These are phyloP conservation scores for Cinnamomum micranthum DNA, from an alignment of 164 flowering plant species.

Conservation along the genomic window DNA sequence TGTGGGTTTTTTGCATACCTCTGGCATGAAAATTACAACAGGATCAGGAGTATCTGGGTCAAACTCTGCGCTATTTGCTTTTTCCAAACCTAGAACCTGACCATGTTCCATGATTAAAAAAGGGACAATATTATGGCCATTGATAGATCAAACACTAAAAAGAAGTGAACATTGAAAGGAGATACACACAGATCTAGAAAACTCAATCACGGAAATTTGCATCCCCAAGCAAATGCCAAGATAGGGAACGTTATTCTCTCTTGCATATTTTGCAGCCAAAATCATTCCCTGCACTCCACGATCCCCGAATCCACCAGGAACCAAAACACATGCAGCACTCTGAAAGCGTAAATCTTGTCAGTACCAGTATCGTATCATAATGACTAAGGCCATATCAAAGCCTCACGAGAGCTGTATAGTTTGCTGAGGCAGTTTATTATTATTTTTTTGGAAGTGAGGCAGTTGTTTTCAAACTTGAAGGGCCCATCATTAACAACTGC, in stretches of 20 bases:
- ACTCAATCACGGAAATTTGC: conserved; percentile 97
- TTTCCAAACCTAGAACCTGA: conserved; percentile 71
- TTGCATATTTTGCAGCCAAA: conserved; percentile 94
- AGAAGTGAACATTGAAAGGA: conserved; percentile 3
- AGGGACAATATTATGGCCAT: background rate
- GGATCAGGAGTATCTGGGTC: conserved; percentile 60
- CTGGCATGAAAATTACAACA: conserved; percentile 95
- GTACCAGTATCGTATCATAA: background rate
- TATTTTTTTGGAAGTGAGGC: too few relatives aligned
- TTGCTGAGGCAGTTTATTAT: too few relatives aligned
- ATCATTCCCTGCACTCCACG: conserved; percentile 96
- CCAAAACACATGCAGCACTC: conserved; percentile 83
- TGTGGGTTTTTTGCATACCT: conserved; percentile 38
- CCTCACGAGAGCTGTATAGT: too few relatives aligned
- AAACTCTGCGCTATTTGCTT: conserved; percentile 86
- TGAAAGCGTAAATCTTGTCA: conserved; percentile 29
- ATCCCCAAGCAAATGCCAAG: conserved; percentile 98
- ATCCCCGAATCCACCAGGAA: conserved; percentile 99
- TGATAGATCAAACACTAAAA: background rate
- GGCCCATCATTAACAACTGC: background rate
- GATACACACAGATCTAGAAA: conserved; percentile 75
- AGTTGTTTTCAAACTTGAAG: too few relatives aligned
- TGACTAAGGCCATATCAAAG: background rate
- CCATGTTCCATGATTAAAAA: conserved; percentile 5
- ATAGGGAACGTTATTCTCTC: conserved; percentile 87